Base-by-base conservation (phyloP, 208 protist genomes). In the Trypanosoma caninum region DNA sequence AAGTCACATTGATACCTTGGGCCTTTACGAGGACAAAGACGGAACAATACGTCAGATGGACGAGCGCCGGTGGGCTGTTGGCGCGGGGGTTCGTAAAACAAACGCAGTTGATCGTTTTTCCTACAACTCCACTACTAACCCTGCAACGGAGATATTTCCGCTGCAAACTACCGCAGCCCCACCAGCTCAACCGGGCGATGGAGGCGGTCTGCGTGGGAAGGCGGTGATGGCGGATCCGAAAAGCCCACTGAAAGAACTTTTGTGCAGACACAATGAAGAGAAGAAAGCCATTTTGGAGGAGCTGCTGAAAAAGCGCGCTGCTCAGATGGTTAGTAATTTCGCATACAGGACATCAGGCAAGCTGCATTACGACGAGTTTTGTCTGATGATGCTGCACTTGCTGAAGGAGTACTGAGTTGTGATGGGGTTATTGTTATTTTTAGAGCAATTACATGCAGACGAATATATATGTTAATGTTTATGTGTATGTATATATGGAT, bases 311-410 rank as follows among this genome's bases (percentile, higher is more conserved):
- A 38, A 62, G 23, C 66, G 56, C 2, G 51, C 79, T 7, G 38
- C 16, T 13, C 55, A 54, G 7, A 35, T 59, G 42, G 13, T 83
- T 18, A 25, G 47, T 28, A 56, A 52, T 13, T 91, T 78, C 40
- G 71, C 71, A 13, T 86, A 79, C 55, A 74, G 63, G 10, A 69
- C 70, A 11, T 59, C 54, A 18, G 68, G 56, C 0, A 66, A 54
- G 40, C 54, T 91, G 11, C 75, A 73, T 68, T 83, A 73, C 34
- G 84, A 87, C 45, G 84, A 91, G 70, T 87, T 87, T 41, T 82
- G 75, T 38, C 48, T 91, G 8, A 75, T 78, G n/a, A 54, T 91
- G 33, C 35, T 84, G 45, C 69, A 83, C 37, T 41, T 87, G 9
- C 44, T 80, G 20, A 84, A 77, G 57, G 66, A 59, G 35, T 84